phyloP scores from a whole-genome alignment of 2,329 filamentous ascomycete genomes.

The Metarhizium brunneum region DNA sequence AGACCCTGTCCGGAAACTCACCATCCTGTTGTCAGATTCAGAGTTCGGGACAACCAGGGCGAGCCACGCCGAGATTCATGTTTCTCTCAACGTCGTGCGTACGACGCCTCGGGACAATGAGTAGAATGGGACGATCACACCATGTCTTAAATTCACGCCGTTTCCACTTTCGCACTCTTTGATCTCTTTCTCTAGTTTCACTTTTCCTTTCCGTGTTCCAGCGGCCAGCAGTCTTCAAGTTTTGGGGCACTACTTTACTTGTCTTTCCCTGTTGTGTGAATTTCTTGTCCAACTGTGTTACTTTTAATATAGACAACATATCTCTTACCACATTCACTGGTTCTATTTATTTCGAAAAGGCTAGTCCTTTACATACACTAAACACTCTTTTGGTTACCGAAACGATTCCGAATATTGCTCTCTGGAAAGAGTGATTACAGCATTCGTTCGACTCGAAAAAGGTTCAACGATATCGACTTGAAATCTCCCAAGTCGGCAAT shows the following conservation, averaged over 20 bases:
- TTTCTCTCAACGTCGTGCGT: not conserved
- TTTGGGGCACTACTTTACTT: not conserved
- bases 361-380: slow-evolving; percentile 32
- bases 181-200: not conserved
- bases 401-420: not conserved
- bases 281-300: not conserved
- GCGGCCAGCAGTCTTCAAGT: not conserved
- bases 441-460: not conserved
- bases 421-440: slow-evolving; percentile 6
- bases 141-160: not conserved
- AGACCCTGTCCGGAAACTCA: not conserved
- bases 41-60: not conserved
- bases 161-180: not conserved
- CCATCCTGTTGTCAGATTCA: not conserved
- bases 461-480: not conserved
- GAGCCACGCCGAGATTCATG: not conserved
- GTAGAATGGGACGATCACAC: not conserved
- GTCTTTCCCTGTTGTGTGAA: not conserved
- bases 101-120: not conserved
- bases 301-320: not conserved
- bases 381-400: not conserved
- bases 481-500: not conserved
- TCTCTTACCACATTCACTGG: not conserved
- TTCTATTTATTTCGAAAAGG: slow-evolving; percentile 19
- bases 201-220: not conserved